A percentile compares a stretch with the other conserved stretches of the same genome.
phyloP scores from a whole-genome alignment of 306 rosid genomes.

The Vigna reflexopilosa region DNA sequence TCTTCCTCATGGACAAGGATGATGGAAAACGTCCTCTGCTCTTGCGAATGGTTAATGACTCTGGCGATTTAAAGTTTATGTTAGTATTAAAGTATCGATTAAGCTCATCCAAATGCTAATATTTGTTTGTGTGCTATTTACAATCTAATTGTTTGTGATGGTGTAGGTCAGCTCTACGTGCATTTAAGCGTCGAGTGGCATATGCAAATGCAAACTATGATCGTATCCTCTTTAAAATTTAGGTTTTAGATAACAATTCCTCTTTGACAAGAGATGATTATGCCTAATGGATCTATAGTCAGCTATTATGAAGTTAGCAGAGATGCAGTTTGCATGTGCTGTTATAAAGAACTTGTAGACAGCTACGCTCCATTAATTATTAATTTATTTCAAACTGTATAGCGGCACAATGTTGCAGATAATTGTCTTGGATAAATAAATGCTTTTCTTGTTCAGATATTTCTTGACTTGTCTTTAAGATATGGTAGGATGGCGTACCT shows the following conservation, averaged over 20 bases:
- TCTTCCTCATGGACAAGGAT: conserved; percentile 81
- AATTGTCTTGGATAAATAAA: conserved; percentile 34
- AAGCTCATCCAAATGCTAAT: conserved; percentile 36
- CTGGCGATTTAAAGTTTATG: conserved; percentile 86
- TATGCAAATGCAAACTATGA: conserved; percentile 95
- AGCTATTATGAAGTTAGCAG: conserved; percentile 11
- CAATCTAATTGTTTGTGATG: conserved; percentile 40
- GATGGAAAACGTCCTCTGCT: conserved; percentile 84
- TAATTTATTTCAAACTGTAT: conserved; percentile 34
- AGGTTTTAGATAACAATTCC: conserved; percentile 9
- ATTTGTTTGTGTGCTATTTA: conserved; percentile 26
- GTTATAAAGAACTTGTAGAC: conserved; percentile 9
- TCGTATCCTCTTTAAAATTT: conserved; percentile 70
- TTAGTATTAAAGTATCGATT: conserved; percentile 53
- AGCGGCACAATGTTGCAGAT: conserved; percentile 7
- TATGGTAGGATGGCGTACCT: conserved; percentile 99
- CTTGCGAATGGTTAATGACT: conserved; percentile 82
- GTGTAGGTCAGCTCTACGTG: conserved; percentile 83
- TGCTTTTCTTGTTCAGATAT: conserved; percentile 31
- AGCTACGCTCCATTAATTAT: background rate
- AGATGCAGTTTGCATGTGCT: conserved; percentile 30
- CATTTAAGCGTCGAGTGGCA: conserved; percentile 89
- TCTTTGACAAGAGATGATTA: conserved; percentile 13
- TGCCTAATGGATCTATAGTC: conserved; percentile 26
- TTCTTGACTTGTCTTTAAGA: conserved; percentile 72